Evolutionary conservation across 305 asterid species (phyloP).

Genomic region (Solanum hybrid): DNA sequence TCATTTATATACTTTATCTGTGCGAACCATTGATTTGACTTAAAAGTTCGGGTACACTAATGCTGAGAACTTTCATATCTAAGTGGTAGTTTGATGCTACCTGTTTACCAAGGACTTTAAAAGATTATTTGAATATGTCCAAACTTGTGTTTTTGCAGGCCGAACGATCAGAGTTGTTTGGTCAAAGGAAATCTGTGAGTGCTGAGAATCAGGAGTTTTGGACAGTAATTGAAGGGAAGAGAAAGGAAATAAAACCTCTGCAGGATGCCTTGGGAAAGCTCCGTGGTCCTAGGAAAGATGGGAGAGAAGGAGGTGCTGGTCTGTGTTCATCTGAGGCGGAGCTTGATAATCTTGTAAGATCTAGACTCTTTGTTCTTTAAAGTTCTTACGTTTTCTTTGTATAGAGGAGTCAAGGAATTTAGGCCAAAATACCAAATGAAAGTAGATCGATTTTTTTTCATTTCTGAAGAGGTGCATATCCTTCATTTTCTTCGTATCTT

Average conservation of each 20-base stretch:
- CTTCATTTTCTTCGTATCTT: background rate
- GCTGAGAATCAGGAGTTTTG: conserved; percentile 59
- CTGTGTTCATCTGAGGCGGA: conserved; percentile 72
- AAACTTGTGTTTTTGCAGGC: conserved; percentile 29
- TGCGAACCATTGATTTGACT: background rate
- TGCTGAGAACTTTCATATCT: background rate
- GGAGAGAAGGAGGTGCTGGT: conserved; percentile 25
- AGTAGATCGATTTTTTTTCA: no score
- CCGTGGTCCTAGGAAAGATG: conserved; percentile 7
- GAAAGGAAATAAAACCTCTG: conserved; percentile 75
- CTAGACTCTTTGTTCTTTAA: background rate
- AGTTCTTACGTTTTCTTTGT: background rate
- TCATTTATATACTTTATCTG: background rate
- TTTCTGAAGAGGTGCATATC: background rate
- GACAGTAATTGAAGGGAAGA: conserved; percentile 60
- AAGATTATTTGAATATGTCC: background rate
- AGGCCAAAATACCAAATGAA: no score
- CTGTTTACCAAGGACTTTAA: background rate
- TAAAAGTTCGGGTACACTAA: background rate
- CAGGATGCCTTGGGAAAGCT: conserved; percentile 46
- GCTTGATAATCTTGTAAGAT: conserved; percentile 59
- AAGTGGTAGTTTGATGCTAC: background rate
- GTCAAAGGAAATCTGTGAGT: conserved; percentile 41
- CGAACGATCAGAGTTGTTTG: conserved; percentile 42
- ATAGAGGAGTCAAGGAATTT: no score